A percentile compares a stretch with the other conserved stretches of the same genome.
Evolutionary conservation across 73 alveolate species (phyloP).

Genomic region (Paramecium tetraurelia): DNA sequence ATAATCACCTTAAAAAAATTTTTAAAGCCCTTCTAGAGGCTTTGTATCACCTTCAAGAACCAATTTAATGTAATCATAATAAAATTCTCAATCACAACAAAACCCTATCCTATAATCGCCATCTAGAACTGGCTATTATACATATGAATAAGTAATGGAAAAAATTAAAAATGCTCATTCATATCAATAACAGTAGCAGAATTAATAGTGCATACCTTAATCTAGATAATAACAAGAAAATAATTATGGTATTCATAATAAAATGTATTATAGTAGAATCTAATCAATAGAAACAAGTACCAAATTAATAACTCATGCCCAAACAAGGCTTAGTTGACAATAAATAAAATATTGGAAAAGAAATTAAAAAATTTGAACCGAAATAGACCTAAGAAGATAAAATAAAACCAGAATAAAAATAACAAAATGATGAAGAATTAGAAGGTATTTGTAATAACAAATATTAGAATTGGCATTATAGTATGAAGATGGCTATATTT

Average conservation of each 20-base stretch:
- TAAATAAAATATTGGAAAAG: not conserved
- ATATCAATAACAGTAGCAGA: not conserved
- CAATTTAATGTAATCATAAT: not conserved
- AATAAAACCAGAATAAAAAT: not conserved
- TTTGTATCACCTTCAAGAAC: not conserved
- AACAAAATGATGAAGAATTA: not conserved
- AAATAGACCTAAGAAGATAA: not conserved
- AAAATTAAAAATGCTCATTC: not conserved
- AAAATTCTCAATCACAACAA: not conserved
- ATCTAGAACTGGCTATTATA: not conserved
- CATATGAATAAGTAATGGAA: not conserved
- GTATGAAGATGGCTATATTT: slow-evolving; percentile 31
- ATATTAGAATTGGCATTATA: not conserved
- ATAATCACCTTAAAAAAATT: not conserved
- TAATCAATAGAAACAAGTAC: not conserved
- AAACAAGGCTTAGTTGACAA: not conserved
- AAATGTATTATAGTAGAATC: not conserved
- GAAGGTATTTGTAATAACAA: not conserved
- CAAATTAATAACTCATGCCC: not conserved
- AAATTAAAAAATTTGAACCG: not conserved
- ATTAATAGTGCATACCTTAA: not conserved
- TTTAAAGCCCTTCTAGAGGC: not conserved
- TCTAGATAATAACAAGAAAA: not conserved
- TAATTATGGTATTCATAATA: not conserved
- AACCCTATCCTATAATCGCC: not conserved